Percentiles rank a stretch among this genome's conserved stretches.
Conservation (phyloP, 2,329 filamentous ascomycete genomes). For the Myriosclerotinia curreyana region DNA sequence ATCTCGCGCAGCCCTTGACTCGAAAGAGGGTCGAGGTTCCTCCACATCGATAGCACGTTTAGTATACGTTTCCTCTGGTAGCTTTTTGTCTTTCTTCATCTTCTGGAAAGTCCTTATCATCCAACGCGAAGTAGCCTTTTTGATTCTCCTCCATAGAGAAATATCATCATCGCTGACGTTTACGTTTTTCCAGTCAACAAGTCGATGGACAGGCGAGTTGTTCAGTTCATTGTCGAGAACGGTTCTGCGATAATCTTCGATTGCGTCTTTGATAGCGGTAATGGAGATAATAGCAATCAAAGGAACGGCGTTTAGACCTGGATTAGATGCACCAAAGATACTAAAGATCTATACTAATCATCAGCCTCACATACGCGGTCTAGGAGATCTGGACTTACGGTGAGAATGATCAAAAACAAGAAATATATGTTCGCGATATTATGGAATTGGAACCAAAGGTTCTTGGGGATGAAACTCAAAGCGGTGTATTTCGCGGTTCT, state of each 20-base stretch:
- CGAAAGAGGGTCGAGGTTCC: constrained; percentile 52
- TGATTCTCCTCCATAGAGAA: constrained; percentile 80
- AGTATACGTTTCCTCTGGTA: constrained; percentile 29
- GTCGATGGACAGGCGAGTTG: constrained; percentile 88
- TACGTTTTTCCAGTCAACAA: constrained; percentile 87
- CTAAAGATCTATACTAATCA: constrained; percentile 71
- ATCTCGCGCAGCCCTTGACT: constrained; percentile 58
- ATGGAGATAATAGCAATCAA: constrained; percentile 88
- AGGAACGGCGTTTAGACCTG: constrained; percentile 83
- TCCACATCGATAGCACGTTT: constrained; percentile 31
- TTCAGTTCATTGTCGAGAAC: constrained; percentile 90
- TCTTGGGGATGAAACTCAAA: constrained; percentile 92
- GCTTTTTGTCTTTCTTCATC: constrained; percentile 49
- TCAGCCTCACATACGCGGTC: constrained; percentile 30
- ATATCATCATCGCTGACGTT: constrained; percentile 87
- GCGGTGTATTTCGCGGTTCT: constrained; percentile 97
- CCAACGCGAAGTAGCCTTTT: constrained; percentile 68
- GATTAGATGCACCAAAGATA: constrained; percentile 90
- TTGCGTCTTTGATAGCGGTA: constrained; percentile 89
- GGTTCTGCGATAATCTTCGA: constrained; percentile 93
- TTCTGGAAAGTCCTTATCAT: constrained; percentile 45
- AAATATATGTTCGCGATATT: constrained; percentile 99
- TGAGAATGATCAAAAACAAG: constrained; percentile 90
- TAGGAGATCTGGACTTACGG: constrained; percentile 58
- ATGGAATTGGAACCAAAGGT: constrained; percentile 96